A percentile compares a stretch with the other conserved stretches of the same genome.
Conservation (phyloP, 768 basidiomycete species). For the Boletus subparvulus region DNA sequence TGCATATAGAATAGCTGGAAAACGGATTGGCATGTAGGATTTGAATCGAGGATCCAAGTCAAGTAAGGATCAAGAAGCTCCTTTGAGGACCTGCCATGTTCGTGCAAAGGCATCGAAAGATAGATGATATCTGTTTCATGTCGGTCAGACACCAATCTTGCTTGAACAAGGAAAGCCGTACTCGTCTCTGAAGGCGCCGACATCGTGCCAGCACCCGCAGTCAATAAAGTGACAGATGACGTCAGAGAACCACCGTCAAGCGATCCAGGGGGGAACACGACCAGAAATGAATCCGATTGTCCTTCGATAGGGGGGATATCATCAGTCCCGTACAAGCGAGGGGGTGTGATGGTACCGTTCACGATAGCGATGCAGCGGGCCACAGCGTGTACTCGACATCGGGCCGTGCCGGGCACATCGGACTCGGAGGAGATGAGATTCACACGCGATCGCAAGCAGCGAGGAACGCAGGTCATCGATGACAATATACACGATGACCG, state of each 20-base stretch:
- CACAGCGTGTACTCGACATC: conserved; percentile 21
- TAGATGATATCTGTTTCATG: conserved; percentile 54
- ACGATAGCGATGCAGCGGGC: conserved; percentile 55
- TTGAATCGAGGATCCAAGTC: conserved; percentile 38
- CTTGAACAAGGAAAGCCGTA: conserved; percentile 10
- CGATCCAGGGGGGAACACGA: conserved; percentile 74
- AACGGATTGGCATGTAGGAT: conserved; percentile 27
- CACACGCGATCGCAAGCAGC: conserved; percentile 22
- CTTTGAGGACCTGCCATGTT: conserved; percentile 33
- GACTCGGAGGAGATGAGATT: conserved; percentile 13
- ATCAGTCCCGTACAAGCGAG: conserved; percentile 29
- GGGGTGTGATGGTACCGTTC: conserved; percentile 31
- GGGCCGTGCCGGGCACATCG: background rate
- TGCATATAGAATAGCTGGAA: conserved; percentile 61
- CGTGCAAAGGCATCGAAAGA: conserved; percentile 49
- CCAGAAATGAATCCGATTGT: conserved; percentile 56
- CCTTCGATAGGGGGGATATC: conserved; percentile 15
- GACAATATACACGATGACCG: conserved; percentile 57
- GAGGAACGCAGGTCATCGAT: conserved; percentile 39
- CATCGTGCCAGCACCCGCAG: conserved; percentile 72
- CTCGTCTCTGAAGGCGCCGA: conserved; percentile 74
- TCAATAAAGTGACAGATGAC: conserved; percentile 57
- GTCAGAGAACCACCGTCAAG: conserved; percentile 46
- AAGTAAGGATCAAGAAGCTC: conserved; percentile 55
- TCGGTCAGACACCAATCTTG: conserved; percentile 1